Evolutionary conservation across 2,329 filamentous ascomycete genomes (phyloP).

Genomic region (Aspergillus pseudonomiae): DNA sequence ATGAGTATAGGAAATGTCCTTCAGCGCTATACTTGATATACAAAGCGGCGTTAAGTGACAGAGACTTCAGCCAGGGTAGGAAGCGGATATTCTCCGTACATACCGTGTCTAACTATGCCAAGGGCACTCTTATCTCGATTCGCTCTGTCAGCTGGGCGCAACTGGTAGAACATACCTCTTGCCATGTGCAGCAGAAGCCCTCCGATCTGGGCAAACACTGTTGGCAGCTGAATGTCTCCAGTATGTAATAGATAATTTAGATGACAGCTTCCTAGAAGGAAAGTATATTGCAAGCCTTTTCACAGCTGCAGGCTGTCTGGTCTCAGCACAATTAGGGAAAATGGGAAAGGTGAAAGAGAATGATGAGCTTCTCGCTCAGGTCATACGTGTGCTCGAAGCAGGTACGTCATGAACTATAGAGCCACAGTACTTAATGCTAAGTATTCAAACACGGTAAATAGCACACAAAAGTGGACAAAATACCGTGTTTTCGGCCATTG

Average conservation of each 20-base stretch:
- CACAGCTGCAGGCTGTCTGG: constrained; percentile 58
- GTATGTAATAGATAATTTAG: constrained; percentile 60
- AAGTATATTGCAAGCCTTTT: constrained; percentile 65
- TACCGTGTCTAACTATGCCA: constrained; percentile 48
- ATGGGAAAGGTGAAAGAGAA: constrained; percentile 22
- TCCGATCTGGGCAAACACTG: constrained; percentile 63
- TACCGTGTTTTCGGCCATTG: constrained; percentile 61
- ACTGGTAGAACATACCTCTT: constrained; percentile 69
- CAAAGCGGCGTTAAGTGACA: constrained; percentile 66
- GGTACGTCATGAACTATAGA: constrained; percentile 37
- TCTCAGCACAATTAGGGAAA: constrained; percentile 44
- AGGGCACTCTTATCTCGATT: constrained; percentile 60
- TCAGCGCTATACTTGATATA: constrained; percentile 76
- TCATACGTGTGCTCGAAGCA: constrained; percentile 60
- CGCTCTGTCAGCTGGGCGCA: constrained; percentile 57
- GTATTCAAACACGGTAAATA: constrained; percentile 44
- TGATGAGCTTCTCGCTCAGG: constrained; percentile 44
- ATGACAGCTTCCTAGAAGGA: constrained; percentile 50
- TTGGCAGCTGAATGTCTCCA: constrained; percentile 64
- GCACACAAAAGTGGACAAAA: constrained; percentile 45
- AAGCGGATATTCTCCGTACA: too few species aligned
- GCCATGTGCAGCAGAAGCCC: constrained; percentile 78
- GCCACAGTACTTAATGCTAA: constrained; percentile 30
- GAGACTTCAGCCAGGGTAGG: constrained; percentile 58
- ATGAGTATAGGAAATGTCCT: constrained; percentile 60